Evolutionary conservation across 78 protist genomes (phyloP).

Genomic region (Dictyostelium purpureum): DNA sequence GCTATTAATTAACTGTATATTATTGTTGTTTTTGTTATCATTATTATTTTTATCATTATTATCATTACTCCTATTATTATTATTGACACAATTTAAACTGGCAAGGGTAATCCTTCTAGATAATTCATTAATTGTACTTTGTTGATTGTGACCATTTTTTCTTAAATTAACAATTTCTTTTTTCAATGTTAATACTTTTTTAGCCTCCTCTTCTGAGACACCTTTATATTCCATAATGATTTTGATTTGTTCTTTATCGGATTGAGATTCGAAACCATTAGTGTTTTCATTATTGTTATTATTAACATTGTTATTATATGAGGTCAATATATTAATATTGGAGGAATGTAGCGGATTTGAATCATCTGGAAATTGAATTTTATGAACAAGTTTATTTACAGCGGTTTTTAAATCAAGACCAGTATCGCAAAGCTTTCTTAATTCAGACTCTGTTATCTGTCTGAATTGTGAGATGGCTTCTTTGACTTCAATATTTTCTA

Average conservation of each 20-base stretch:
- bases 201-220: slow-evolving; percentile 24
- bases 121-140: slow-evolving; percentile 1
- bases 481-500: background rate
- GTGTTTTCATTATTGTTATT: background rate
- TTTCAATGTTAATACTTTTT: slow-evolving; percentile 8
- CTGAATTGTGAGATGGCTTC: slow-evolving; percentile 36
- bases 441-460: background rate
- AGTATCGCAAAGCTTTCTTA: background rate
- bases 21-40: background rate
- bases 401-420: slow-evolving; percentile 39
- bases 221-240: background rate
- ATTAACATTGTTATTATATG: background rate
- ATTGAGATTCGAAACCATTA: background rate
- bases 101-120: background rate
- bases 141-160: slow-evolving; percentile 12
- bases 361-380: background rate
- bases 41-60: background rate
- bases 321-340: too few species aligned
- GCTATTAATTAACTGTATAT: background rate
- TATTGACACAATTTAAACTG: background rate
- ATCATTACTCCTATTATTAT: background rate
- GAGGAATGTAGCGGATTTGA: too few species aligned
- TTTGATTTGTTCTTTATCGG: background rate
- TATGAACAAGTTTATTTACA: slow-evolving; percentile 19
- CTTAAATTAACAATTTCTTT: slow-evolving; percentile 17